phyloP scores from a whole-genome alignment of 106 monocot genomes.

The Dioscorea zingiberensis region DNA sequence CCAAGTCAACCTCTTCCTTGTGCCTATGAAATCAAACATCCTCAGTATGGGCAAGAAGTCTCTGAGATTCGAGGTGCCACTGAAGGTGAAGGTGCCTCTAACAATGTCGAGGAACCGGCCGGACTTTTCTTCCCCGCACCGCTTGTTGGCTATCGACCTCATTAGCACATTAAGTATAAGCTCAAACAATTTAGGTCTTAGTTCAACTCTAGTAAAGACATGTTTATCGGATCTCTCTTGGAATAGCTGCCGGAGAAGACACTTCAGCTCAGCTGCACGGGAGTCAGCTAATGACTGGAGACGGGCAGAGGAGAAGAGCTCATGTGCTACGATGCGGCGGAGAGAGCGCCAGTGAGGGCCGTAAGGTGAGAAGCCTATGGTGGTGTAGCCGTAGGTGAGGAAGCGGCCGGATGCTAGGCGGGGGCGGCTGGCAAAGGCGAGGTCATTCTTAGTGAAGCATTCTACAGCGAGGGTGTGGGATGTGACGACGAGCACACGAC shows the following conservation, averaged over 20 bases:
- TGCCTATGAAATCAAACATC: background rate
- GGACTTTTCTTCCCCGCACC: slow-evolving; percentile 2
- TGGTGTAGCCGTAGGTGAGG: slow-evolving; percentile 14
- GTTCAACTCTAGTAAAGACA: slow-evolving; percentile 6
- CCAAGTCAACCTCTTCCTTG: background rate
- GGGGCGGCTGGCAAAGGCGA: slow-evolving; percentile 2
- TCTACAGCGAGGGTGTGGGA: background rate
- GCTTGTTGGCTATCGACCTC: slow-evolving; percentile 8
- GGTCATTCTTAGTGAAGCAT: slow-evolving; percentile 2
- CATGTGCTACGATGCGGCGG: slow-evolving; percentile 15
- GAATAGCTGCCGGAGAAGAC: background rate
- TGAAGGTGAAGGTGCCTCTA: background rate
- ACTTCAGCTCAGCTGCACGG: background rate
- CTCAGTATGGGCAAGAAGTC: slow-evolving; percentile 21
- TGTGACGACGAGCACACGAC: background rate
- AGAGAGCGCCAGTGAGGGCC: slow-evolving; percentile 19
- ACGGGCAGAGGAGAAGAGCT: slow-evolving; percentile 7
- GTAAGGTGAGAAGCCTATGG: slow-evolving; percentile 3
- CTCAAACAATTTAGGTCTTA: background rate
- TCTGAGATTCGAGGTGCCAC: slow-evolving; percentile 1
- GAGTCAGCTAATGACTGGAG: background rate
- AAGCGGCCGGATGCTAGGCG: background rate
- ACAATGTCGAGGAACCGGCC: slow-evolving; percentile 1
- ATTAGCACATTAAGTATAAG: slow-evolving; percentile 11
- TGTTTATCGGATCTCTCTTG: too few species aligned